Conservation (phyloP, 2,329 filamentous ascomycete genomes). For the Cladosporium sp. region DNA sequence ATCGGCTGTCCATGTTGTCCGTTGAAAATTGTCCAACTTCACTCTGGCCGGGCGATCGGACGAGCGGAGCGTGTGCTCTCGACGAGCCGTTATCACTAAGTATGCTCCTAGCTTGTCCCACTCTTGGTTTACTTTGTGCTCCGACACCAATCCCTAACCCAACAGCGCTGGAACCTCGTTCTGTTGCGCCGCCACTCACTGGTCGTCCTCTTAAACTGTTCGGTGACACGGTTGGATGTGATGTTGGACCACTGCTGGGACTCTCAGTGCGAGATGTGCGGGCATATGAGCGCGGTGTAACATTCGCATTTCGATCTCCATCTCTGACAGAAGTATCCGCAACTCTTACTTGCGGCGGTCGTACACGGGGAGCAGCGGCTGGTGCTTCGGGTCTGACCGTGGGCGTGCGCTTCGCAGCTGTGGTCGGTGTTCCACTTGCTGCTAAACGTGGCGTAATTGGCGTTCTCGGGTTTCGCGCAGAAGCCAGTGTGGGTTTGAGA, state of each 20-base stretch:
- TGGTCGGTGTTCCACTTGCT: slow-evolving; percentile 21
- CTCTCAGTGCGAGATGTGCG: slow-evolving; percentile 1
- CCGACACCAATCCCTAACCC: slow-evolving; percentile 15
- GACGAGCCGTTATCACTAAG: slow-evolving; percentile 28
- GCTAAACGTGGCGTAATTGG: slow-evolving; percentile 56
- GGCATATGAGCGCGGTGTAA: neutral
- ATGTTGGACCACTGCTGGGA: neutral
- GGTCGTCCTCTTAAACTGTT: slow-evolving; percentile 4
- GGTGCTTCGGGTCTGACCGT: slow-evolving; percentile 22
- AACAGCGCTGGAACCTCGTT: slow-evolving; percentile 16
- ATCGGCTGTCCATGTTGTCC: slow-evolving; percentile 55
- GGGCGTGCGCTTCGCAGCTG: slow-evolving; percentile 27
- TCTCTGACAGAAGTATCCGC: slow-evolving; percentile 5
- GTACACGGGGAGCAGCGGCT: slow-evolving; percentile 1
- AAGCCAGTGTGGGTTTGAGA: slow-evolving; percentile 64
- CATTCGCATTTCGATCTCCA: slow-evolving; percentile 9
- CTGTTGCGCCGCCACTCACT: slow-evolving; percentile 11
- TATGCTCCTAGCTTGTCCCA: slow-evolving; percentile 32
- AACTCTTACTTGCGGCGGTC: slow-evolving; percentile 5
- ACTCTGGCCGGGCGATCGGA: slow-evolving; percentile 31
- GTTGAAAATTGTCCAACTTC: slow-evolving; percentile 20
- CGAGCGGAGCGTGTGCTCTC: slow-evolving; percentile 28
- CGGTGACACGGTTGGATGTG: neutral
- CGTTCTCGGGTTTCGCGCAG: slow-evolving; percentile 47
- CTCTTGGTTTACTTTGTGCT: slow-evolving; percentile 13